Base-by-base conservation (phyloP, 176 grass and related monocot genomes). In the Bonia amplexicaulis region DNA sequence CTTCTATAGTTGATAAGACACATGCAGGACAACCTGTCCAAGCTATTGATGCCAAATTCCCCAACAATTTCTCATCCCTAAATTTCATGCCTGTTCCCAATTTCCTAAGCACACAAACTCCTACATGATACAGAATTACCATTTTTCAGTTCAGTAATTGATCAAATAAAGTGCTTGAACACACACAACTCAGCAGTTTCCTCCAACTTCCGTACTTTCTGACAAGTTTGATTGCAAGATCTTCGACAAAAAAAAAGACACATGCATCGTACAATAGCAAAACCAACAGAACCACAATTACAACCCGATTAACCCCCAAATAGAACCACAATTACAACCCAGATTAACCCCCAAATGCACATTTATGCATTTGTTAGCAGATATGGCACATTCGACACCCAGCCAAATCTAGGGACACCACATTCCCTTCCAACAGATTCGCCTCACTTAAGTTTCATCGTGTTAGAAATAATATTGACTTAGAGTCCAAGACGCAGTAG, bases 401-500 rank as follows among this genome's bases (percentile, higher is more conserved):
- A 67, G 41, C 29, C 46, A 76, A 77, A 72, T 64, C 26, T 62
- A 72, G 47, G 76, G 55, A 84, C 31, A 82, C n/a, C 39, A 33
- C 48, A 81, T 45, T 81, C 53, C 74, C 51, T 20, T 3, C 2
- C 13, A 69, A 22, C 23, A 77, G 58, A 33, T 22, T 26, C 11
- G 13, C 15, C 9, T 77, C 39, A 55, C 66, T 46, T 48, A 44
- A 44, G 14, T 60, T 31, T 60, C 53, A 73, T n/a, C n/a, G n/a
- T n/a, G n/a, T n/a, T n/a, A n/a, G n/a, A n/a, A n/a, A n/a, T n/a
- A n/a, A n/a, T n/a, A n/a, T n/a, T n/a, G n/a, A n/a, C n/a, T n/a
- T n/a, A n/a, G n/a, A n/a, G n/a, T n/a, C n/a, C n/a, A n/a, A n/a
- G n/a, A n/a, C n/a, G n/a, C n/a, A n/a, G n/a, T n/a, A n/a, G n/a